Evolutionary conservation across 106 monocot species (phyloP).

Genomic region (Gastrodia elata): DNA sequence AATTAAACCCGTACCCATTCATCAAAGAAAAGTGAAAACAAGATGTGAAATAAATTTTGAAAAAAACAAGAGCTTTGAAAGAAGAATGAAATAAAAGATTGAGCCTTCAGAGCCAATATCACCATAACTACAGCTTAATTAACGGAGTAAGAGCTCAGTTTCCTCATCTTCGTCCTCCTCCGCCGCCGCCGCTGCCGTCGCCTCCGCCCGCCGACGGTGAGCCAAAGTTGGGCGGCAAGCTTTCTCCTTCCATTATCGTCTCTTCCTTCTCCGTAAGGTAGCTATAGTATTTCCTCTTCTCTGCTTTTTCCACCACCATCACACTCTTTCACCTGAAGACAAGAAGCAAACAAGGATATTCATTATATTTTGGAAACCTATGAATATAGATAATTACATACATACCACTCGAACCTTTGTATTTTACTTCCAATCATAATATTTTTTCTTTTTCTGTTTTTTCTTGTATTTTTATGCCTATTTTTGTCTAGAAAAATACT

Average conservation of each 20-base stretch:
- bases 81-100: background rate
- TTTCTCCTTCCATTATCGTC: background rate
- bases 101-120: conserved; percentile 9
- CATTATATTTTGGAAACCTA: too few relatives aligned
- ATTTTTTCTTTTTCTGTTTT: too few relatives aligned
- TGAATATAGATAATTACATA: too few relatives aligned
- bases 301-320: too few relatives aligned
- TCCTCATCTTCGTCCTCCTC: conserved; percentile 4
- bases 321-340: too few relatives aligned
- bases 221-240: background rate
- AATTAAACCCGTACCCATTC: background rate
- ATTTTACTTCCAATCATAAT: too few relatives aligned
- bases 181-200: background rate
- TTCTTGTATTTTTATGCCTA: too few relatives aligned
- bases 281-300: too few relatives aligned
- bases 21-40: background rate
- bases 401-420: too few relatives aligned
- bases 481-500: too few relatives aligned
- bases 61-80: background rate
- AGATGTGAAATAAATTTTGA: background rate
- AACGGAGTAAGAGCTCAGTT: background rate
- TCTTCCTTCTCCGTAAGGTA: background rate
- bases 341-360: too few relatives aligned
- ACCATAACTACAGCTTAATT: background rate
- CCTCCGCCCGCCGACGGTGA: background rate